Conservation (phyloP, 331 rosid genomes). For the Dryas integrifolia region DNA sequence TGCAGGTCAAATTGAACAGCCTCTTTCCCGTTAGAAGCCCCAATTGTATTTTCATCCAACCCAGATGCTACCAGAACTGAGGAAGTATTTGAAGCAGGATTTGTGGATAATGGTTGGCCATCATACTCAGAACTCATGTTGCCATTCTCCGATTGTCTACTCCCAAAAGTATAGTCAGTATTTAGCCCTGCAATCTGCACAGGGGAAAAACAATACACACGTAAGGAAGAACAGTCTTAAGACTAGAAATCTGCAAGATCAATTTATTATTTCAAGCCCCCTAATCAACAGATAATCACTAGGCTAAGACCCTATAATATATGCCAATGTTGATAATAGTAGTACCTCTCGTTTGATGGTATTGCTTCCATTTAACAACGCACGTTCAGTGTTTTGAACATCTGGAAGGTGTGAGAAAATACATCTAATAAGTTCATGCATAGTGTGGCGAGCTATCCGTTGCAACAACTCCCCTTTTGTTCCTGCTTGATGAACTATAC, state of each 20-base stretch:
- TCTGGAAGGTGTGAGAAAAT: slow-evolving; percentile 89
- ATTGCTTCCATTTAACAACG: slow-evolving; percentile 67
- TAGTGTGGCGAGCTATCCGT: slow-evolving; percentile 79
- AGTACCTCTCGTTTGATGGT: slow-evolving; percentile 62
- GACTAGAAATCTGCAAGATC: not conserved
- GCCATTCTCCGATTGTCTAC: slow-evolving; percentile 70
- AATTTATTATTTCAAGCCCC: not conserved
- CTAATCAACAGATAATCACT: not conserved
- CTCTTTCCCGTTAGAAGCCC: slow-evolving; percentile 48
- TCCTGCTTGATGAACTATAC: slow-evolving; percentile 94
- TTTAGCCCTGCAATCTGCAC: slow-evolving; percentile 60
- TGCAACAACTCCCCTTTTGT: slow-evolving; percentile 85
- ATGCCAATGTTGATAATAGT: not conserved
- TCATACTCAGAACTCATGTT: slow-evolving; percentile 54
- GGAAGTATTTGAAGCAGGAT: slow-evolving; percentile 40
- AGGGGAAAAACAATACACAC: slow-evolving; percentile 22
- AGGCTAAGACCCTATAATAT: slow-evolving; percentile 5
- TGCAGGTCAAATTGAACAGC: slow-evolving; percentile 53
- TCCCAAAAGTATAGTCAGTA: slow-evolving; percentile 60
- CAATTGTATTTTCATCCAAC: slow-evolving; percentile 43
- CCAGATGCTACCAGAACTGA: slow-evolving; percentile 39
- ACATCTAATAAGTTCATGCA: slow-evolving; percentile 84
- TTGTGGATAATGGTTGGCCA: slow-evolving; percentile 47
- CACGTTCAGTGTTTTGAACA: slow-evolving; percentile 61
- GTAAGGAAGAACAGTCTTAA: slow-evolving; percentile 8